Percentiles rank a stretch among this genome's conserved stretches.
phyloP scores from a whole-genome alignment of 2,329 filamentous ascomycete genomes.

The Septoria petroselini region DNA sequence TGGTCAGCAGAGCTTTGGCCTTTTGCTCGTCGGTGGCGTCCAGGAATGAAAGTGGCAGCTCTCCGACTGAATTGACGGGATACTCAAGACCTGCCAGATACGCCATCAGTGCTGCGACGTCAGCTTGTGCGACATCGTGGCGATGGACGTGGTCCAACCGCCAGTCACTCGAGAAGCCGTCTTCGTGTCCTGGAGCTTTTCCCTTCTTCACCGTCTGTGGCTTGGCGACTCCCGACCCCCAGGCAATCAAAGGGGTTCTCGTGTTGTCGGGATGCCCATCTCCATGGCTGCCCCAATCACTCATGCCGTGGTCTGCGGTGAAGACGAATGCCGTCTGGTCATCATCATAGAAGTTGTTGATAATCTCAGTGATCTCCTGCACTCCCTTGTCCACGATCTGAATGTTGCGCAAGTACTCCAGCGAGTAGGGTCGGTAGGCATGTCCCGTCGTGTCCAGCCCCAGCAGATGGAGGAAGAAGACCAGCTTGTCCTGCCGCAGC shows the following conservation, averaged over 20 bases:
- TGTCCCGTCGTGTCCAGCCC: conserved; percentile 91
- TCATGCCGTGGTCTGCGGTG: conserved; percentile 98
- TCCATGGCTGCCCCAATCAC: conserved; percentile 97
- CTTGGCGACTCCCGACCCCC: conserved; percentile 85
- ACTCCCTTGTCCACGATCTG: conserved; percentile 91
- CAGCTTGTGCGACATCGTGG: conserved; percentile 90
- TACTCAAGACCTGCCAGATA: conserved; percentile 85
- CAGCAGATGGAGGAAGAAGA: conserved; percentile 93
- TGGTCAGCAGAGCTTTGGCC: conserved; percentile 77
- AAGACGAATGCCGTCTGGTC: conserved; percentile 92
- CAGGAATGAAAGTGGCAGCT: conserved; percentile 81
- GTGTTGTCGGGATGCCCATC: conserved; percentile 98
- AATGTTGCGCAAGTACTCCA: conserved; percentile 92
- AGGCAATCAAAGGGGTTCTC: conserved; percentile 83
- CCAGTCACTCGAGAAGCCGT: conserved; percentile 85
- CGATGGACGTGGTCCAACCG: conserved; percentile 72
- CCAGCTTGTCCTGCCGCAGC: conserved; percentile 77
- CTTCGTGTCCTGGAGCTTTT: conserved; percentile 78
- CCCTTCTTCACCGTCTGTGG: conserved; percentile 59
- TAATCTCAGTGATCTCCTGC: conserved; percentile 73
- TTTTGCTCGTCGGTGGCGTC: conserved; percentile 71
- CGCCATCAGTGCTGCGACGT: conserved; percentile 92
- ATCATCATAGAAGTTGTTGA: conserved; percentile 79
- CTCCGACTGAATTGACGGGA: conserved; percentile 92
- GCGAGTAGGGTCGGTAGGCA: conserved; percentile 81